phyloP scores from a whole-genome alignment of 192 early-diverging fungal species.

The Rhizoclosmatium sp. region DNA sequence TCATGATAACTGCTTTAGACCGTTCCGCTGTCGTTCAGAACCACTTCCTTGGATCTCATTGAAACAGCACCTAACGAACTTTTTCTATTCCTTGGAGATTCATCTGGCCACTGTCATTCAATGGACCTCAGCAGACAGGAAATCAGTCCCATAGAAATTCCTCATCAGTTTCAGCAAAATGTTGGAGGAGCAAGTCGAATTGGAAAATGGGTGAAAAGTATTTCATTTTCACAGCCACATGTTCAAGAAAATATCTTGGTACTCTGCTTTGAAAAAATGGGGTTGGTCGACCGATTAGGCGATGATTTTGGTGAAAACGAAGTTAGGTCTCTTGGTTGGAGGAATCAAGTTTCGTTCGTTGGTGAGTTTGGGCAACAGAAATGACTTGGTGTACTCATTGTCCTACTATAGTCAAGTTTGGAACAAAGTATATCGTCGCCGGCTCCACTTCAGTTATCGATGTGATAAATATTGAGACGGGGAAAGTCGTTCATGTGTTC shows the following conservation, averaged over 20 bases:
- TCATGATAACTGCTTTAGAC: slow-evolving; percentile 36
- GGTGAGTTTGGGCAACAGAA: slow-evolving; percentile 13
- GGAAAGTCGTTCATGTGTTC: slow-evolving; percentile 66
- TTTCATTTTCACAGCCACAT: no score
- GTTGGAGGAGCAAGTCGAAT: no score
- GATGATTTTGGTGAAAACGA: slow-evolving; percentile 21
- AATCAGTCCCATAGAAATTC: no score
- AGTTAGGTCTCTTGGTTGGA: slow-evolving; percentile 51
- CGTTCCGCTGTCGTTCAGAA: slow-evolving; percentile 43
- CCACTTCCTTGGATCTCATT: slow-evolving; percentile 50
- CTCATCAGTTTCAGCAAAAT: no score
- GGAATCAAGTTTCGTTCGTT: slow-evolving; percentile 60
- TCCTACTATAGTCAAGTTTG: slow-evolving; percentile 49
- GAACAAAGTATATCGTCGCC: slow-evolving; percentile 53
- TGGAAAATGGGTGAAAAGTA: no score
- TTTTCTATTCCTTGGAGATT: slow-evolving; percentile 42
- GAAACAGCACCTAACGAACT: slow-evolving; percentile 46
- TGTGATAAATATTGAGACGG: slow-evolving; percentile 54
- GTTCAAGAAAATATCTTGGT: no score
- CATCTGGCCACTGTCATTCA: neutral
- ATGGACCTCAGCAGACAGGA: no score
- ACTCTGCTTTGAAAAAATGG: slow-evolving; percentile 1
- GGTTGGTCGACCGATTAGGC: slow-evolving; percentile 10
- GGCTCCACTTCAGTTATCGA: slow-evolving; percentile 61
- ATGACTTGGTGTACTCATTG: no score